Evolutionary conservation across 2,329 filamentous ascomycete genomes (phyloP).

Genomic region (Penicillium sp.): DNA sequence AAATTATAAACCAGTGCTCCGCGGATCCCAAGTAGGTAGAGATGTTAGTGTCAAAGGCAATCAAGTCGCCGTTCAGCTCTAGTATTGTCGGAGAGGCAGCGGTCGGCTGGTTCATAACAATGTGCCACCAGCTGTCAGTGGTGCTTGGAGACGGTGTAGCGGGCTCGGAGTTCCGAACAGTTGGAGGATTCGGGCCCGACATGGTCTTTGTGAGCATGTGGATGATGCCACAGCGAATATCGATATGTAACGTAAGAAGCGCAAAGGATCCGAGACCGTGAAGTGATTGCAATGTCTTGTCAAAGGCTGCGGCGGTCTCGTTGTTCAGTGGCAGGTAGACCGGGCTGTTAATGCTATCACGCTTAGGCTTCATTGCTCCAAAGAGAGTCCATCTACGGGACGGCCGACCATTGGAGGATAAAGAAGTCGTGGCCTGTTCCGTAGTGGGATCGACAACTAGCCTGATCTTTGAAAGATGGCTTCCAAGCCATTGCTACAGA

Average conservation of each 20-base stretch:
- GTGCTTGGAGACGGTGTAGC: conserved; percentile 64
- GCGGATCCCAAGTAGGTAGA: conserved; percentile 70
- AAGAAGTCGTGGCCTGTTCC: conserved; percentile 60
- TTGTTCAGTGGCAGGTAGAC: conserved; percentile 86
- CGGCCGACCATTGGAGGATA: conserved; percentile 52
- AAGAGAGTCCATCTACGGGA: conserved; percentile 83
- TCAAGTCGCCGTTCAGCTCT: conserved; percentile 79
- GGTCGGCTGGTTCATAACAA: conserved; percentile 46
- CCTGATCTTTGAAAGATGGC: conserved; percentile 78
- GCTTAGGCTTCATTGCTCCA: conserved; percentile 61
- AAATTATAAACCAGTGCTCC: conserved; percentile 76
- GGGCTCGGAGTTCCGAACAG: conserved; percentile 37
- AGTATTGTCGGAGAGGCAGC: conserved; percentile 69
- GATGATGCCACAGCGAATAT: conserved; percentile 83
- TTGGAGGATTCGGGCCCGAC: conserved; percentile 57
- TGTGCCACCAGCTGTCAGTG: conserved; percentile 67
- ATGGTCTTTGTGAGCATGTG: conserved; percentile 73
- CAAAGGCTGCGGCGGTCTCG: conserved; percentile 85
- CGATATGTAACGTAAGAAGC: conserved; percentile 84
- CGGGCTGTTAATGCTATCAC: conserved; percentile 62
- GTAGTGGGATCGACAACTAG: conserved; percentile 70
- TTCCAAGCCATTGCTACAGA: conserved; percentile 78
- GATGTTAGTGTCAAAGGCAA: conserved; percentile 85
- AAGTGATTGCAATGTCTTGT: conserved; percentile 82
- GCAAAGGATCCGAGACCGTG: conserved; percentile 78